phyloP scores from a whole-genome alignment of 306 rosid genomes.

The Castanopsis chinensis region DNA sequence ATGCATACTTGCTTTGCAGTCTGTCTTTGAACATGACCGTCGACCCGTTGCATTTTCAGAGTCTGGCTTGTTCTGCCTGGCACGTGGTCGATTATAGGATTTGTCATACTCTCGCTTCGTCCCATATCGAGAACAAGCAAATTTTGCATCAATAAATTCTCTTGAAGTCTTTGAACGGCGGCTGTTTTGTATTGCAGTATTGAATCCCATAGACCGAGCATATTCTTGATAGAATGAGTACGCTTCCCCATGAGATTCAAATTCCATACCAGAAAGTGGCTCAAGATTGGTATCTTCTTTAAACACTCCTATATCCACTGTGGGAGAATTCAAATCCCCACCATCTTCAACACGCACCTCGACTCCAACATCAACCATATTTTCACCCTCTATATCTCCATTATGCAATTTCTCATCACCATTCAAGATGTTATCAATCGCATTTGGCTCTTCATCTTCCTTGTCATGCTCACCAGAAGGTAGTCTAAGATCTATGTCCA shows the following conservation, averaged over 20 bases:
- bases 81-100: conserved; percentile 76
- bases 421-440: conserved; percentile 72
- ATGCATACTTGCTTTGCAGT: conserved; percentile 99
- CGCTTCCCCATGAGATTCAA: conserved; percentile 92
- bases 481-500: conserved; percentile 95
- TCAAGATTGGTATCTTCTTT: conserved; percentile 95
- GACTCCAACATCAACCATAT: conserved; percentile 56
- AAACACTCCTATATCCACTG: conserved; percentile 61
- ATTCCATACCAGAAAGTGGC: conserved; percentile 99
- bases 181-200: conserved; percentile 96
- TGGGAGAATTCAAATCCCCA: conserved; percentile 75
- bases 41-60: conserved; percentile 87
- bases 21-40: conserved; percentile 94
- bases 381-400: conserved; percentile 64
- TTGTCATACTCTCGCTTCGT: conserved; percentile 95
- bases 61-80: conserved; percentile 91
- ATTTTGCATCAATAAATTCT: conserved; percentile 97
- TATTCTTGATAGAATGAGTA: conserved; percentile 99
- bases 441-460: conserved; percentile 72
- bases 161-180: conserved; percentile 96
- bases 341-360: conserved; percentile 63
- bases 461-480: conserved; percentile 91
- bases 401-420: conserved; percentile 74
- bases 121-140: conserved; percentile 98
- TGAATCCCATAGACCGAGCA: conserved; percentile 97